Base-by-base conservation (phyloP, 31 red algal species). In the Asparagopsis taxiformis region DNA sequence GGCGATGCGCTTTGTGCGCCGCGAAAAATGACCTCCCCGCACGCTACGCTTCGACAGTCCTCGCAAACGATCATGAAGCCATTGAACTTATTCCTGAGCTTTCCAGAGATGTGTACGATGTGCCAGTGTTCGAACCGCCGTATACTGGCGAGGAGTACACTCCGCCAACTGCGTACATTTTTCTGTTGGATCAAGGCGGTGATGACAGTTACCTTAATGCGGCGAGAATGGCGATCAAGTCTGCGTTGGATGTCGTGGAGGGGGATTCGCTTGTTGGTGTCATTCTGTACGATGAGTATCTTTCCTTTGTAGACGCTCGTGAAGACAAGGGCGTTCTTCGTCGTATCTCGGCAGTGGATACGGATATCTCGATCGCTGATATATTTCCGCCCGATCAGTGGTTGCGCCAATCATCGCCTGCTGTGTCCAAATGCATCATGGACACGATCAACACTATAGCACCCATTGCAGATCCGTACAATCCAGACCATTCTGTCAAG, bases 301-400 rank as follows among this genome's bases (percentile, higher is more conserved):
- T 85, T 5, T 55, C 60, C 51, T 62, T 85, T 44, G 28, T 85
- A 2, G 80, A 85, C 50, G 55, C 62, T 28, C 80, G 70, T 36
- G 34, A 38, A 20, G 3, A 72, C 3, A 39, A 36, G 34, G 56
- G 56, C 16, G 0, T 83, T 7, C 44, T 83, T 41, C 79, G 79
- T 29, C 48, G 48, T 7, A 30, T 75, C 11, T 74, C 69, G 15
- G 26, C 58, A 1, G n/a, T 72, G 5, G 70, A 85, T 25, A 34
- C 38, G 23, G 59, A 34, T 37, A 30, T 74, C 30, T 63, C 70
- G 28, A 59, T 58, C 20, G 34, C 69, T 24, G 29, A 74, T 15
- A 59, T 67, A 1, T 73, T 85, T 38, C 62, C 80, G 8, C 59
- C 70, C 35, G 80, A 85, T 56, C 80, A 85, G 51, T 85, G 80